A percentile compares a stretch with the other conserved stretches of the same genome.
Evolutionary conservation across 2,329 filamentous ascomycete genomes (phyloP).

Genomic region (Aspergillus caelatus): DNA sequence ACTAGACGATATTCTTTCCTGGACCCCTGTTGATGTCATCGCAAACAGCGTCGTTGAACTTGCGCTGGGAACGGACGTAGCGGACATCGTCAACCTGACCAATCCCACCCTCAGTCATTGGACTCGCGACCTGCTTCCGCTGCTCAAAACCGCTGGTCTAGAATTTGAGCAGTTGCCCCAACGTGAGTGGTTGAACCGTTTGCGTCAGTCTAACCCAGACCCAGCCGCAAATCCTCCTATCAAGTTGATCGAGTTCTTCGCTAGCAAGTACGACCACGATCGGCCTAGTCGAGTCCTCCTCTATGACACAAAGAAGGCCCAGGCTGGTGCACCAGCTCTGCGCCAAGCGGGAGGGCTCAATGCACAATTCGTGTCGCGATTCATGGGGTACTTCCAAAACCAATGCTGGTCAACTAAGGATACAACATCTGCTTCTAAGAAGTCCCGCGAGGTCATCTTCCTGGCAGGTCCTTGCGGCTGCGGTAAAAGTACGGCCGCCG

Average conservation of each 20-base stretch:
- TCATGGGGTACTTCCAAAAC: conserved; percentile 18
- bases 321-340: conserved; percentile 19
- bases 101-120: conserved; percentile 51
- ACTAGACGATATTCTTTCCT: conserved; percentile 47
- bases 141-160: conserved; percentile 50
- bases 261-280: conserved; percentile 53
- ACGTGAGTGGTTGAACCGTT: conserved; percentile 33
- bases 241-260: conserved; percentile 58
- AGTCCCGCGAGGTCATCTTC: conserved; percentile 21
- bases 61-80: conserved; percentile 18
- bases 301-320: conserved; percentile 25
- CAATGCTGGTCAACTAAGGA: conserved; percentile 17
- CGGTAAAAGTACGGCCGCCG: conserved; percentile 57
- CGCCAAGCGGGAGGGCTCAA: conserved; percentile 17
- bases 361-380: conserved; percentile 11
- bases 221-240: conserved; percentile 53
- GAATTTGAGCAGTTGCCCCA: conserved; percentile 30
- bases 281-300: conserved; percentile 29
- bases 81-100: conserved; percentile 47
- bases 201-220: conserved; percentile 52
- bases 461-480: conserved; percentile 58
- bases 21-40: conserved; percentile 49
- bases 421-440: not conserved
- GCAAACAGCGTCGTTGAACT: conserved; percentile 38
- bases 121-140: conserved; percentile 54